A percentile compares a stretch with the other conserved stretches of the same genome.
Conservation (phyloP, 2,329 filamentous ascomycete species). For the Calonectria henricotiae region DNA sequence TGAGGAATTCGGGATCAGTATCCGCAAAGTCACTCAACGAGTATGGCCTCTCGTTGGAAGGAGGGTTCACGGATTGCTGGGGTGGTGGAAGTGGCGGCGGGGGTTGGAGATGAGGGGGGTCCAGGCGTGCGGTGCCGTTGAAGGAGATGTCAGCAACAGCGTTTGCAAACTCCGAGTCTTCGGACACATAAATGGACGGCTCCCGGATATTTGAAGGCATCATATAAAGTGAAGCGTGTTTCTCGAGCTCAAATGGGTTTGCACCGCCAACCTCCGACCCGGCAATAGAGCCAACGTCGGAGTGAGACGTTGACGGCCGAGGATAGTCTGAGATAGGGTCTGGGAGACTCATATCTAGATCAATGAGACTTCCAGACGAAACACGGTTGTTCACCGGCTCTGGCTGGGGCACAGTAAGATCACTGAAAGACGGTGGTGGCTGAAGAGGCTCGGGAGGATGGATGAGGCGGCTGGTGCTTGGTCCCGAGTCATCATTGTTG, state of each 20-base stretch:
- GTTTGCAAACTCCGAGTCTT: slow-evolving; percentile 69
- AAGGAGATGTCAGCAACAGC: slow-evolving; percentile 56
- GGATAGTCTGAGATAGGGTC: slow-evolving; percentile 68
- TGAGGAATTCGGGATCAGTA: slow-evolving; percentile 59
- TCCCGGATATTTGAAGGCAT: slow-evolving; percentile 64
- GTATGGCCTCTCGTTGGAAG: slow-evolving; percentile 54
- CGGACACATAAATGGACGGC: slow-evolving; percentile 75
- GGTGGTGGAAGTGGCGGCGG: slow-evolving; percentile 41
- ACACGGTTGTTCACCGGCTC: slow-evolving; percentile 59
- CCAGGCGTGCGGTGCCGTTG: slow-evolving; percentile 45
- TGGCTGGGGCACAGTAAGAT: slow-evolving; percentile 59
- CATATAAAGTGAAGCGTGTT: slow-evolving; percentile 73
- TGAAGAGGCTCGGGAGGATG: slow-evolving; percentile 69
- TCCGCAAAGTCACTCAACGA: slow-evolving; percentile 62
- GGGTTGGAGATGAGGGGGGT: slow-evolving; percentile 42
- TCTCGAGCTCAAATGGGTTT: slow-evolving; percentile 76
- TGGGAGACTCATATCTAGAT: slow-evolving; percentile 71
- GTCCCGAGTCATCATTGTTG: slow-evolving; percentile 56
- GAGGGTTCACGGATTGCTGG: slow-evolving; percentile 38
- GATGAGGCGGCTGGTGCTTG: slow-evolving; percentile 62
- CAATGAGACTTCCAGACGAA: slow-evolving; percentile 67
- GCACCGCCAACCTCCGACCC: slow-evolving; percentile 71
- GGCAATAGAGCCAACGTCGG: slow-evolving; percentile 70
- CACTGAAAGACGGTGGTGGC: slow-evolving; percentile 61
- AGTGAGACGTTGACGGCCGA: slow-evolving; percentile 74